A percentile compares a stretch with the other conserved stretches of the same genome.
Conservation (phyloP, 2,329 filamentous ascomycete species). For the Arthrobotrys entomopaga region DNA sequence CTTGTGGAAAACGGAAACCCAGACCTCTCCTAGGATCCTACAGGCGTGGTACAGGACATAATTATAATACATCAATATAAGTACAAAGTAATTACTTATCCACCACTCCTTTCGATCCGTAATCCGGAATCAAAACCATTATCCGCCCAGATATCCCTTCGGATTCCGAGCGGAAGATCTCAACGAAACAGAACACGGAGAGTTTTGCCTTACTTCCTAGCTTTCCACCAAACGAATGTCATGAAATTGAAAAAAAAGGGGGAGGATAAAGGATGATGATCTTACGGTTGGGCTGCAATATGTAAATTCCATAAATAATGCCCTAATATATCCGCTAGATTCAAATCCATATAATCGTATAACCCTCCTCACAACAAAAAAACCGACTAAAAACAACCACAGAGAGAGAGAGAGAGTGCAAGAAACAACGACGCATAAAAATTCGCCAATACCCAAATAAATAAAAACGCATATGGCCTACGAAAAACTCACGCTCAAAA, state of each 20-base stretch:
- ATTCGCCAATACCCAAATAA: no score
- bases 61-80: no score
- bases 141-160: constrained; percentile 12
- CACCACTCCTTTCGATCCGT: not conserved
- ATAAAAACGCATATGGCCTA: not conserved
- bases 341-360: not conserved
- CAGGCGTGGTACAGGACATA: no score
- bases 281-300: not conserved
- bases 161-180: not conserved
- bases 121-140: not conserved
- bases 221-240: constrained; percentile 7
- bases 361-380: not conserved
- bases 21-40: no score
- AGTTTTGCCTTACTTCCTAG: not conserved
- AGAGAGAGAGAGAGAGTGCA: not conserved
- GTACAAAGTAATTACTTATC: no score
- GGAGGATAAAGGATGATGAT: no score
- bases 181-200: not conserved
- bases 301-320: not conserved
- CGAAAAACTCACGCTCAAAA: constrained; percentile 3
- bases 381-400: not conserved
- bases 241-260: constrained; percentile 10
- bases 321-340: constrained; percentile 3
- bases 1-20: no score
- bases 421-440: not conserved